Conservation (phyloP, 805 yeast species). For the Saccharomycopsis fermentans region DNA sequence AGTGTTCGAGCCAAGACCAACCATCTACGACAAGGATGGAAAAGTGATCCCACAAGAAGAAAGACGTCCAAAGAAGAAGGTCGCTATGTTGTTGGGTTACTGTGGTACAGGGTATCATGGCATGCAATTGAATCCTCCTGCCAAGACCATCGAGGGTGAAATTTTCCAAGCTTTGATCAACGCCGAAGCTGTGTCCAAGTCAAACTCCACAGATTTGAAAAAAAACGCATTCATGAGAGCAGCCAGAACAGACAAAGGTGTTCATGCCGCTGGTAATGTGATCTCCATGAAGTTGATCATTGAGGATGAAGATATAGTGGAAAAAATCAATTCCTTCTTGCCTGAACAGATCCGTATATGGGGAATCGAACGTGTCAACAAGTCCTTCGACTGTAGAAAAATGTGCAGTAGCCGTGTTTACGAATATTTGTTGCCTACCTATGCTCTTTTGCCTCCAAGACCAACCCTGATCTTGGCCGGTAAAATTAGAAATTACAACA, state of each 20-base stretch:
- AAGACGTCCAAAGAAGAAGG: conserved; percentile 74
- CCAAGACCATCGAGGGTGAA: conserved; percentile 84
- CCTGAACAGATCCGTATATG: conserved; percentile 88
- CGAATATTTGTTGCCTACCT: conserved; percentile 89
- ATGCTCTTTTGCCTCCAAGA: conserved; percentile 83
- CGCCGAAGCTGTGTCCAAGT: conserved; percentile 83
- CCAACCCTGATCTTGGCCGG: conserved; percentile 59
- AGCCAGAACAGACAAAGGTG: conserved; percentile 90
- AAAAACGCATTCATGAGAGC: conserved; percentile 82
- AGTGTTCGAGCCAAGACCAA: conserved; percentile 11
- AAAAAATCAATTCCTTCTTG: conserved; percentile 59
- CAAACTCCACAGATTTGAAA: conserved; percentile 79
- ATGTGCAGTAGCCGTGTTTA: conserved; percentile 94
- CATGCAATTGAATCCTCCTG: conserved; percentile 87
- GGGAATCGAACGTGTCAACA: conserved; percentile 85
- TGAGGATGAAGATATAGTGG: conserved; percentile 50
- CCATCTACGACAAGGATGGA: conserved; percentile 48
- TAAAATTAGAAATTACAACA: conserved; percentile 43
- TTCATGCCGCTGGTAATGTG: conserved; percentile 94
- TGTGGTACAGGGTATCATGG: conserved; percentile 97
- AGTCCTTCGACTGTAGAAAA: conserved; percentile 87
- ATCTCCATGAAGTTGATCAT: conserved; percentile 74
- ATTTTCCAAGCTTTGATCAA: conserved; percentile 70
- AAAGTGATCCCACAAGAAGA: conserved; percentile 46
- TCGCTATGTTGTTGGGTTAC: conserved; percentile 84